These are phyloP conservation scores for Xylariaceae sp. DNA, from an alignment of 2,329 filamentous ascomycete genomes.

Conservation along the genomic window DNA sequence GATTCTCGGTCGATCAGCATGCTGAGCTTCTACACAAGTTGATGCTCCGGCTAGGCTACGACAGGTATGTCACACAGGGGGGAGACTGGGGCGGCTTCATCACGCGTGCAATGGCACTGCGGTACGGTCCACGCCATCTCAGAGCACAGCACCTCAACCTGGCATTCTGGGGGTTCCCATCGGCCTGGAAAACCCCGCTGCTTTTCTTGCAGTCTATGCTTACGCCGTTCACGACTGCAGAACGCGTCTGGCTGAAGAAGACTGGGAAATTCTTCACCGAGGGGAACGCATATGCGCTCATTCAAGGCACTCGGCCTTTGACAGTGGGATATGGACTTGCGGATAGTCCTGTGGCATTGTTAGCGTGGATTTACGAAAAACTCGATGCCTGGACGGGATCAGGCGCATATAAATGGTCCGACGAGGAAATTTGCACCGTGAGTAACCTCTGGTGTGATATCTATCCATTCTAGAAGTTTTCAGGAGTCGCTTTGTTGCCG, in stretches of 20 bases:
- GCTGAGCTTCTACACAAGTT: conserved; percentile 11
- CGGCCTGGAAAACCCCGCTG: neutral
- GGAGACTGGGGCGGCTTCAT: conserved; percentile 7
- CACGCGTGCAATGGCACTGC: neutral
- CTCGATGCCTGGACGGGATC: neutral
- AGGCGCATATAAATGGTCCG: neutral
- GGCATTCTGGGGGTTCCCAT: neutral
- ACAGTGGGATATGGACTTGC: conserved; percentile 4
- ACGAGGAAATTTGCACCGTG: neutral
- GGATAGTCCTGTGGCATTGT: neutral
- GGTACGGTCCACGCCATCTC: conserved; percentile 4
- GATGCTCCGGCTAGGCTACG: conserved; percentile 8
- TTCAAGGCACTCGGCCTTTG: neutral
- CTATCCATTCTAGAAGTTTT: too few relatives aligned
- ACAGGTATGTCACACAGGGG: conserved; percentile 10
- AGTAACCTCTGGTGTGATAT: too few relatives aligned
- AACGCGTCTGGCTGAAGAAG: conserved; percentile 1
- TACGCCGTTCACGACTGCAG: neutral
- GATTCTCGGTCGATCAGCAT: conserved; percentile 8
- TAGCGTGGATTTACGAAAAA: neutral
- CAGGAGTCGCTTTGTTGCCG: too few relatives aligned
- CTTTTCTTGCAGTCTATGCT: neutral
- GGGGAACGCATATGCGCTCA: conserved; percentile 5
- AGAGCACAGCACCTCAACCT: conserved; percentile 10
- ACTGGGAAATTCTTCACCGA: neutral